Evolutionary conservation across 179 eudicot species (phyloP).

Genomic region (Beta lomatogona): DNA sequence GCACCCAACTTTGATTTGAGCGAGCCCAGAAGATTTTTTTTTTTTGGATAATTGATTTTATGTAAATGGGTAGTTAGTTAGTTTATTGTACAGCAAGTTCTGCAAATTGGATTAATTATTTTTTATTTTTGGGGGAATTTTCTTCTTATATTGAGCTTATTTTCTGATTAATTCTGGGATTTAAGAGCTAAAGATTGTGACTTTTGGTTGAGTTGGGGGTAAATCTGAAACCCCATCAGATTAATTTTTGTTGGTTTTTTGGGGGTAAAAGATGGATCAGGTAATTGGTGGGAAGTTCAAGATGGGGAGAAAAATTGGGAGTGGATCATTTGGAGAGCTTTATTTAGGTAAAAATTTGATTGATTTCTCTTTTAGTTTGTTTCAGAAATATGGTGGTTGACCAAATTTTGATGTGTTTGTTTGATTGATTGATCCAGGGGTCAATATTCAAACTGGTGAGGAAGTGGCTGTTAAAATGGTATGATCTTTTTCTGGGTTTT

Average conservation of each 20-base stretch:
- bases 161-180: constrained; percentile 6
- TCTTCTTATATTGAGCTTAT: background rate
- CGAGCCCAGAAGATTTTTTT: background rate
- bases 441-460: constrained; percentile 51
- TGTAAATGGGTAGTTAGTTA: constrained; percentile 17
- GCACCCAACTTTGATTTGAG: constrained; percentile 8
- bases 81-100: constrained; percentile 27
- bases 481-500: constrained; percentile 20
- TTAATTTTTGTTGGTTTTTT: constrained; percentile 15
- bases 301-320: constrained; percentile 55
- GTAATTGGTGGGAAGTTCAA: constrained; percentile 51
- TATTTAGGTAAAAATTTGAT: constrained; percentile 37
- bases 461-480: constrained; percentile 56
- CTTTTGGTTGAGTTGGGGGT: constrained; percentile 20
- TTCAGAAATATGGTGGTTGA: constrained; percentile 22
- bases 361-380: constrained; percentile 8
- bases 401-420: constrained; percentile 15
- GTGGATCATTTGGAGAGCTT: constrained; percentile 59
- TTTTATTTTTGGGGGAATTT: constrained; percentile 13
- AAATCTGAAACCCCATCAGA: constrained; percentile 32
- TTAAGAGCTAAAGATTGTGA: constrained; percentile 10
- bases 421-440: constrained; percentile 32
- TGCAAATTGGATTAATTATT: constrained; percentile 24
- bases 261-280: constrained; percentile 41
- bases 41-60: background rate